phyloP scores from a whole-genome alignment of 176 grass and related monocot genomes.

The Juncus inflexus region DNA sequence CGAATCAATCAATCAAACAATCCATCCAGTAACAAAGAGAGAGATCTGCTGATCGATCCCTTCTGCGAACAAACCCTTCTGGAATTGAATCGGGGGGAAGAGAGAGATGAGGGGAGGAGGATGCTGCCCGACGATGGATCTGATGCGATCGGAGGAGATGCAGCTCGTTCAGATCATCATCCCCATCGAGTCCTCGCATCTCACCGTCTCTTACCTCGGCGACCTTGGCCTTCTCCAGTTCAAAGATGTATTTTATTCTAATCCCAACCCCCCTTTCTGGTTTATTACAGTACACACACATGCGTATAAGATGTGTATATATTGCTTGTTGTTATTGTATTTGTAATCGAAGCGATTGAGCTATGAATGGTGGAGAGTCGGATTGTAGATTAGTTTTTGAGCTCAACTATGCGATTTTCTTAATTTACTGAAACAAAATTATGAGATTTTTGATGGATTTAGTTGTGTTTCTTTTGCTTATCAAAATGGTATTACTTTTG shows the following conservation, averaged over 20 bases:
- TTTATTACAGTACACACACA: too few relatives aligned
- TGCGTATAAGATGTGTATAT: too few relatives aligned
- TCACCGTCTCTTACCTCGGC: constrained; percentile 79
- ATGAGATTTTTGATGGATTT: too few relatives aligned
- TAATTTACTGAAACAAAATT: too few relatives aligned
- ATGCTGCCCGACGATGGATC: constrained; percentile 85
- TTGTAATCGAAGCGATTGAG: too few relatives aligned
- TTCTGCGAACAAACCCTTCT: neutral
- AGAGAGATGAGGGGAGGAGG: constrained; percentile 41
- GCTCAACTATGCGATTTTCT: too few relatives aligned
- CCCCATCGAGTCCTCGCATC: constrained; percentile 77
- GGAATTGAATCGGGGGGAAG: neutral
- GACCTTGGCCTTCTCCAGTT: constrained; percentile 93
- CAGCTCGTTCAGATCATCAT: constrained; percentile 97
- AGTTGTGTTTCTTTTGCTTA: too few relatives aligned
- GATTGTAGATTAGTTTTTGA: too few relatives aligned
- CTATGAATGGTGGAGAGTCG: too few relatives aligned
- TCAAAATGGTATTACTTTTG: too few relatives aligned
- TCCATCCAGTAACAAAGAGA: constrained; percentile 11
- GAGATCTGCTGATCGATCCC: constrained; percentile 21
- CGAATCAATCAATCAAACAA: too few relatives aligned
- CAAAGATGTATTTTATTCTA: constrained; percentile 65
- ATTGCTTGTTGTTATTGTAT: too few relatives aligned
- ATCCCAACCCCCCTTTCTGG: neutral
- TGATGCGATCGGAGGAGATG: constrained; percentile 98